Evolutionary conservation across 345 rosid genomes (phyloP).

Genomic region (Moringa oleifera): DNA sequence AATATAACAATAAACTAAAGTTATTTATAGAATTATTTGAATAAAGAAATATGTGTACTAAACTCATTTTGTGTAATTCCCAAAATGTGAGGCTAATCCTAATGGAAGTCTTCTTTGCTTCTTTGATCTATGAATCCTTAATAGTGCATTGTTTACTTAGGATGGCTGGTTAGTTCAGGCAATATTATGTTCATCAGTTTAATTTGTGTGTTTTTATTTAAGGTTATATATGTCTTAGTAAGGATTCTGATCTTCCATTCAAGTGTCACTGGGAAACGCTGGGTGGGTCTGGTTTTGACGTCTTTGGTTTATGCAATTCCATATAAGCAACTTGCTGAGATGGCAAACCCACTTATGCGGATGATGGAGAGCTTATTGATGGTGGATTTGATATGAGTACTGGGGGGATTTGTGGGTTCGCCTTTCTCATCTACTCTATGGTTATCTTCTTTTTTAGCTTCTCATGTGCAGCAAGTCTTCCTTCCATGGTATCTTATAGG

Average conservation of each 20-base stretch:
- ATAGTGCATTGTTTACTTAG: no score
- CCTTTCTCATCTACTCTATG: not conserved
- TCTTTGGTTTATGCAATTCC: conserved; percentile 60
- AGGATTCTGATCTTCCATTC: conserved; percentile 62
- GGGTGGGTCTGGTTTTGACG: conserved; percentile 67
- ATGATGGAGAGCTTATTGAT: conserved; percentile 78
- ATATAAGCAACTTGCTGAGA: conserved; percentile 59
- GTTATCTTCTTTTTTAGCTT: not conserved
- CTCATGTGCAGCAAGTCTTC: not conserved
- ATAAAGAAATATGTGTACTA: no score
- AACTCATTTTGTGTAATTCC: not conserved
- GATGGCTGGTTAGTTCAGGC: no score
- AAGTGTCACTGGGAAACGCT: conserved; percentile 71
- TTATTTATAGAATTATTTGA: no score
- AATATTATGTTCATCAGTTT: no score
- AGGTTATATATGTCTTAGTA: conserved; percentile 64
- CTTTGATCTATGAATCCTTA: no score
- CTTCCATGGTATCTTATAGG: not conserved
- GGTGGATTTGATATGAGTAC: conserved; percentile 88
- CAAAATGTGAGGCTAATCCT: not conserved
- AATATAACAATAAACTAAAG: no score
- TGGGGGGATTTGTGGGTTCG: conserved; percentile 89
- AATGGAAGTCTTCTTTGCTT: not conserved
- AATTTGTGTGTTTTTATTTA: conserved; percentile 8
- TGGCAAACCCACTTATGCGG: conserved; percentile 72